Base-by-base conservation (phyloP, 768 basidiomycete species). In the Hemileccinum impolitum region DNA sequence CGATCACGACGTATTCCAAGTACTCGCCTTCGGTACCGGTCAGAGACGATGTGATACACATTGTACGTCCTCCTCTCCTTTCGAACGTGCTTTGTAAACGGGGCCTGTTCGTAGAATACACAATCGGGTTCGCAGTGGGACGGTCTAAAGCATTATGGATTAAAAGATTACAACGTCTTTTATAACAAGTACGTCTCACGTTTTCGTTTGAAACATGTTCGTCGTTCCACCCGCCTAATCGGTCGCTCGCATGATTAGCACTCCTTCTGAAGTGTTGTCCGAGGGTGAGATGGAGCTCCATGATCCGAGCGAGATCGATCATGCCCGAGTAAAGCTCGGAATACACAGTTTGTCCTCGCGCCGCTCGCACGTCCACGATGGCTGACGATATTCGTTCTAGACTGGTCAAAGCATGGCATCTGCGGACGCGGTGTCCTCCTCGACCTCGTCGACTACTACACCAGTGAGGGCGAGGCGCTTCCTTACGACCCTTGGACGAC, bases 101-200 rank as follows among this genome's bases (percentile, higher is more conserved):
- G 23, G 7, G 0, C 17, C 28, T n/a, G 8, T 30, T 13, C 6
- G 21, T 36, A 85, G 84, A 85, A 87, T 54, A 83, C 84, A 0
- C 85, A 86, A 67, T 83, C 82, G 0, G 82, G 84, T 9, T 75
- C 81, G 4, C 84, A 87, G 55, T 85, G 84, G 84, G 84, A 86
- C 55, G 82, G 84, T 8, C 47, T 85, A 60, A 72, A 76, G 51
- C 82, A 85, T 54, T 81, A 73, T 56, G 81, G 81, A 3, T 51
- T 85, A 36, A 41, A 63, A 0, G 73, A 77, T 14, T 75, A 84
- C 53, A 71, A 70, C 3, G 68, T 83, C 18, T 83, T 80, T 59
- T 85, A 85, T 62, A 80, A 84, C 66, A 81, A 83, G 82, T 82
- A 53, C 37, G 59, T 56, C 37, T 36, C 10, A 5, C 21, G 6